A percentile compares a stretch with the other conserved stretches of the same genome.
Conservation (phyloP, 1,284 basidiomycete genomes). For the Golubevia sp. region DNA sequence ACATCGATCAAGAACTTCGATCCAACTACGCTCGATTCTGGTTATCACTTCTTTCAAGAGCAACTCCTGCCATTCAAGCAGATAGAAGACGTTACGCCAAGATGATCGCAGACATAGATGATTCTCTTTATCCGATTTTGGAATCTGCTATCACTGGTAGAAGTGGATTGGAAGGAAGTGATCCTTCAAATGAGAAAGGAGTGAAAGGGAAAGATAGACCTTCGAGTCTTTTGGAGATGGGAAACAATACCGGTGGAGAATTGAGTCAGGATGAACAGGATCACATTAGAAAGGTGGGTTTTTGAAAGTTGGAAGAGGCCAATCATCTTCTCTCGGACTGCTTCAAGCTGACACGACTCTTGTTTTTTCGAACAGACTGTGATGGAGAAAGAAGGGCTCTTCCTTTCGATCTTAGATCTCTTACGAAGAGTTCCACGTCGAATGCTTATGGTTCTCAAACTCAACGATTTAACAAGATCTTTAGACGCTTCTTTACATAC, state of each 20-base stretch:
- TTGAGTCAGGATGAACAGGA: constrained; percentile 53
- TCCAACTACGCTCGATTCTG: constrained; percentile 59
- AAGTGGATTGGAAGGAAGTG: constrained; percentile 54
- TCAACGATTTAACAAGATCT: constrained; percentile 64
- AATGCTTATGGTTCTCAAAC: constrained; percentile 61
- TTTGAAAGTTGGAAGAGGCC: too few relatives aligned
- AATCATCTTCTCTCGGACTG: too few relatives aligned
- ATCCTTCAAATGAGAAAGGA: constrained; percentile 46
- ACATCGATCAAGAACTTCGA: constrained; percentile 51
- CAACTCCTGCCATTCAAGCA: constrained; percentile 39
- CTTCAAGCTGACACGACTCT: neutral
- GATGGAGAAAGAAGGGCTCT: constrained; percentile 57
- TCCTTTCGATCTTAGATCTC: constrained; percentile 47
- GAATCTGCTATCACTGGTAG: constrained; percentile 58
- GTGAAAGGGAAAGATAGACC: constrained; percentile 43
- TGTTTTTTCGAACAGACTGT: constrained; percentile 23
- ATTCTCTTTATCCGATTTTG: constrained; percentile 58
- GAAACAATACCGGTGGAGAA: constrained; percentile 18
- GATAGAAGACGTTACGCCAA: constrained; percentile 51
- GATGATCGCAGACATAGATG: constrained; percentile 54
- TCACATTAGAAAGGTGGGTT: constrained; percentile 46
- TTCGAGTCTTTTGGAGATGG: constrained; percentile 45
- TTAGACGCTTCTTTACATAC: constrained; percentile 67
- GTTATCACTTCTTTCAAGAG: constrained; percentile 48
- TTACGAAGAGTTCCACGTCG: constrained; percentile 50